Conservation (phyloP, 176 grass and related monocot genomes). For the Musa troglodytarum region DNA sequence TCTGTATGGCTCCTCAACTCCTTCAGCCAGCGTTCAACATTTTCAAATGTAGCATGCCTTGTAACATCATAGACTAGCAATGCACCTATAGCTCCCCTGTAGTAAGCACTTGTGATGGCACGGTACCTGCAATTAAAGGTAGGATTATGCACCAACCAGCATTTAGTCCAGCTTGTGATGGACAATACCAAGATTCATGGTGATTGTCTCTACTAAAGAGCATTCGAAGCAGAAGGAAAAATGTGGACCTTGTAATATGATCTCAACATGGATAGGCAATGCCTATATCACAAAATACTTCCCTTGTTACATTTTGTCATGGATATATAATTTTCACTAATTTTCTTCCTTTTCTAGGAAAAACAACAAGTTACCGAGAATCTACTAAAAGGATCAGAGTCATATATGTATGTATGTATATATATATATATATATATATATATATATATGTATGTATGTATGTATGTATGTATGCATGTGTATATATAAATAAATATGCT, state of each 20-base stretch:
- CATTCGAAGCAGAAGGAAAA: not conserved
- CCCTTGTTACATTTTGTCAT: no score
- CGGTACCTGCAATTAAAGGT: slow-evolving; percentile 11
- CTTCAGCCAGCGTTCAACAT: not conserved
- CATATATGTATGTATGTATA: no score
- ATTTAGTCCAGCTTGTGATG: not conserved
- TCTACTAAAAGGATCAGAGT: no score
- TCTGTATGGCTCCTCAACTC: slow-evolving; percentile 7
- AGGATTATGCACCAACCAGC: not conserved
- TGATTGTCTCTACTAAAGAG: not conserved
- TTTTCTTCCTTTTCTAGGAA: no score
- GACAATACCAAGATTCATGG: not conserved
- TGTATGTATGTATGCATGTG: no score
- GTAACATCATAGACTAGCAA: slow-evolving; percentile 13
- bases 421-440: no score
- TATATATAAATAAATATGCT: no score
- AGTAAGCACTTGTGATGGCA: slow-evolving; percentile 15
- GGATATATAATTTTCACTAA: no score
- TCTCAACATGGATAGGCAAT: not conserved
- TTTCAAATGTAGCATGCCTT: not conserved
- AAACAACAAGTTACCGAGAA: no score
- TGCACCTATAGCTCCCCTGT: slow-evolving; percentile 7
- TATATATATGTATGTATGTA: no score
- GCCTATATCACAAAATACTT: no score
- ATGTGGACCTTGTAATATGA: not conserved